Evolutionary conservation across 2,329 filamentous ascomycete genomes (phyloP).

Genomic region (Karstenula rhodostoma): DNA sequence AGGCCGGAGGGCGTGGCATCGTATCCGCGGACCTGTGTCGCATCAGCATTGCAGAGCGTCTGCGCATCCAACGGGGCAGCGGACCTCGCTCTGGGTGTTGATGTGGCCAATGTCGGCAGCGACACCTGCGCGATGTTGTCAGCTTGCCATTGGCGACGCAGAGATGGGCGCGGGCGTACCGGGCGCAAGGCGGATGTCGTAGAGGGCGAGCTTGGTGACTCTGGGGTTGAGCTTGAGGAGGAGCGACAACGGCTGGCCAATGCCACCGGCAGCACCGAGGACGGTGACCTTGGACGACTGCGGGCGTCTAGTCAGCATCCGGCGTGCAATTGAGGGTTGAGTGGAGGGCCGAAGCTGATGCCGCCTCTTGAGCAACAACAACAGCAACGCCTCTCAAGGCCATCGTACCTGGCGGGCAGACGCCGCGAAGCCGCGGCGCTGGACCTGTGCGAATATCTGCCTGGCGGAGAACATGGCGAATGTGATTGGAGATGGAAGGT

Average conservation of each 20-base stretch:
- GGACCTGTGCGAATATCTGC: conserved; percentile 59
- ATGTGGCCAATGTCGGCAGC: conserved; percentile 98
- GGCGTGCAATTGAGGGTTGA: conserved; percentile 23
- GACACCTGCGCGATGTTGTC: conserved; percentile 71
- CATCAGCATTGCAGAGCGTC: conserved; percentile 30
- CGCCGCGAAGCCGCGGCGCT: conserved; percentile 62
- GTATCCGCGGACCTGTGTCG: conserved; percentile 79
- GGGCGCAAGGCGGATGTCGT: conserved; percentile 94
- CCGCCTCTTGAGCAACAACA: conserved; percentile 32
- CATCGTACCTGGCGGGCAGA: conserved; percentile 59
- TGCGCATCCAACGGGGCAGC: conserved; percentile 25
- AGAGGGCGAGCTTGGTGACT: conserved; percentile 92
- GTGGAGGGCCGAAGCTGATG: conserved; percentile 16
- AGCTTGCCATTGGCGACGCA: conserved; percentile 19
- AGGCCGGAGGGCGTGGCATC: conserved; percentile 80
- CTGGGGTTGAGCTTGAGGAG: conserved; percentile 98
- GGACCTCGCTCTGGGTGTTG: conserved; percentile 90
- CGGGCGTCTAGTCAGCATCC: conserved; percentile 34
- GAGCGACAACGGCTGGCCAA: conserved; percentile 96
- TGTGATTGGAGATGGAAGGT: conserved; percentile 31
- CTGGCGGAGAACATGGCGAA: conserved; percentile 72
- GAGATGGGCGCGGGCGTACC: conserved; percentile 66
- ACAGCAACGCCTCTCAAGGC: conserved; percentile 33
- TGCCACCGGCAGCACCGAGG: conserved; percentile 95
- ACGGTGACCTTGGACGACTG: conserved; percentile 98